phyloP scores from a whole-genome alignment of 345 rosid species.

The Geranium brycei region DNA sequence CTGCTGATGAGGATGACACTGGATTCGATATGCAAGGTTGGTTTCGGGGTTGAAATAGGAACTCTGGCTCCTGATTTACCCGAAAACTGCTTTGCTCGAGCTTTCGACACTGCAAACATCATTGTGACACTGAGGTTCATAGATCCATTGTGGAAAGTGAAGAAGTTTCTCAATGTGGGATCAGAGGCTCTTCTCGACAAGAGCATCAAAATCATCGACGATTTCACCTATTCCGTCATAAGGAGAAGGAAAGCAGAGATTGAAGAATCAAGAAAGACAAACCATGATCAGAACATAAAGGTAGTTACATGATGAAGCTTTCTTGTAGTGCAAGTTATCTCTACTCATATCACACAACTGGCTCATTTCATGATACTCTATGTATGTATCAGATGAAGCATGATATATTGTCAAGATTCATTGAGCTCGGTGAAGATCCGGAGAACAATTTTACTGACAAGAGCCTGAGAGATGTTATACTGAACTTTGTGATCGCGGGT shows the following conservation, averaged over 20 bases:
- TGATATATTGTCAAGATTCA: constrained; percentile 71
- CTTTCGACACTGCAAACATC: constrained; percentile 75
- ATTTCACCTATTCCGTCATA: constrained; percentile 74
- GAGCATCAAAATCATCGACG: constrained; percentile 58
- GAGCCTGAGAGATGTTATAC: constrained; percentile 74
- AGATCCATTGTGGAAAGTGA: constrained; percentile 77
- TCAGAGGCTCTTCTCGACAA: constrained; percentile 78
- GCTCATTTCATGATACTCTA: constrained; percentile 4
- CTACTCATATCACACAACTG: not conserved
- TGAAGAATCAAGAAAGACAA: constrained; percentile 21
- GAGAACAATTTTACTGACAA: constrained; percentile 50
- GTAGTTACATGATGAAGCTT: not conserved
- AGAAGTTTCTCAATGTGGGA: constrained; percentile 57
- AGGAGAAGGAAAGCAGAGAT: constrained; percentile 60
- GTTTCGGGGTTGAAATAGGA: constrained; percentile 90
- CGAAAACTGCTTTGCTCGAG: constrained; percentile 61
- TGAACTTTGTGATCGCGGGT: constrained; percentile 92
- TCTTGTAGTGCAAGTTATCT: too few relatives aligned
- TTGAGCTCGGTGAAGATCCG: constrained; percentile 62
- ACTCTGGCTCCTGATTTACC: constrained; percentile 59
- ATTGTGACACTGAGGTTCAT: constrained; percentile 80
- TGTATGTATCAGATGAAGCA: constrained; percentile 42
- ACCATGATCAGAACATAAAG: constrained; percentile 7
- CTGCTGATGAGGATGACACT: constrained; percentile 83
- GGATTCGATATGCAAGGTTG: constrained; percentile 91